Evolutionary conservation across 2,329 filamentous ascomycete species (phyloP).

Genomic region (Diaporthe aspalathi): DNA sequence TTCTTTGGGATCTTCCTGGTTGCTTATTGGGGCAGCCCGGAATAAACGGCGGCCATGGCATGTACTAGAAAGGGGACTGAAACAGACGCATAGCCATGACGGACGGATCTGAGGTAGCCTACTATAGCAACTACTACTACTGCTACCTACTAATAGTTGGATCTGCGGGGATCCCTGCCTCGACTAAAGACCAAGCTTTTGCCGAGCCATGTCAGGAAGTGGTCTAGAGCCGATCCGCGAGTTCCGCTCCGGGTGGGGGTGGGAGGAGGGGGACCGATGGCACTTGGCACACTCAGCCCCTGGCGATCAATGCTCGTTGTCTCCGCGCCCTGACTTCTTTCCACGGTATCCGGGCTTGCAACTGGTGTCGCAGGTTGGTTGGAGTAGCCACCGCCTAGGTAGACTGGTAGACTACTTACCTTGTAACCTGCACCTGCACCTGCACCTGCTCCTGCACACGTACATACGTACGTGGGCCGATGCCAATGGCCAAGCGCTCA

Average conservation of each 20-base stretch:
- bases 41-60: background rate
- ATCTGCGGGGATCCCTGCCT: constrained; percentile 19
- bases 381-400: background rate
- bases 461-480: background rate
- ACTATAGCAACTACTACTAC: no score
- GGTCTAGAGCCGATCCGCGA: constrained; percentile 32
- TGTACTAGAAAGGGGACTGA: background rate
- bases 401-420: no score
- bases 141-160: no score
- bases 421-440: no score
- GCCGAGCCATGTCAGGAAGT: constrained; percentile 38
- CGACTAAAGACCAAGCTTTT: constrained; percentile 38
- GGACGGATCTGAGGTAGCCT: no score
- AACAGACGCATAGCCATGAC: background rate
- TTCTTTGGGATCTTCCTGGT: no score
- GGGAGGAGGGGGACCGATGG: no score
- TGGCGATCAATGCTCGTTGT: background rate
- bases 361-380: background rate
- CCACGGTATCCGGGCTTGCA: background rate
- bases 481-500: constrained; percentile 17
- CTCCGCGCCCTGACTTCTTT: background rate
- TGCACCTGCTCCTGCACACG: no score
- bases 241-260: no score
- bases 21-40: background rate
- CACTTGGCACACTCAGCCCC: constrained; percentile 4